A percentile compares a stretch with the other conserved stretches of the same genome.
Conservation (phyloP, 1,284 basidiomycete species). For the Cystobasidiaceae sp. region DNA sequence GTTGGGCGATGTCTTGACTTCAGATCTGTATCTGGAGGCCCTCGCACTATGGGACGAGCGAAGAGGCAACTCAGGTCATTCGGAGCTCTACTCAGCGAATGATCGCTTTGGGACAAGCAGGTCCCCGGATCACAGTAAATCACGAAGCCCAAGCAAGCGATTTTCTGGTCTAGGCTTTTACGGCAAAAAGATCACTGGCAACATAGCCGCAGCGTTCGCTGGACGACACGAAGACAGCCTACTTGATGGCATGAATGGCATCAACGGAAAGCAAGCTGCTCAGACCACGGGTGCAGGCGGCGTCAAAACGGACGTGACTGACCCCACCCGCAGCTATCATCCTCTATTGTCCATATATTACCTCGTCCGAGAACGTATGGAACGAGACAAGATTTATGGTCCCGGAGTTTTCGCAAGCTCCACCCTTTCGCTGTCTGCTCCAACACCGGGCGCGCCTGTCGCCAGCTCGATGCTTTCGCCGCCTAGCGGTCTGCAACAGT, state of each 20-base stretch:
- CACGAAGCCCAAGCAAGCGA: constrained; percentile 47
- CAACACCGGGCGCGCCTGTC: constrained; percentile 31
- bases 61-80: not conserved
- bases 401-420: constrained; percentile 90
- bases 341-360: constrained; percentile 95
- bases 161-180: constrained; percentile 97
- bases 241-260: constrained; percentile 8
- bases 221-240: constrained; percentile 30
- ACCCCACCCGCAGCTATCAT: constrained; percentile 90
- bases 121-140: constrained; percentile 31
- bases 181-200: constrained; percentile 64
- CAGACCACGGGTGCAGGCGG: constrained; percentile 32
- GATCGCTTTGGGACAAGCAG: constrained; percentile 9
- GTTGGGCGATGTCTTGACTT: constrained; percentile 67
- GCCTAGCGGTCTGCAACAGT: not conserved
- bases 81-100: constrained; percentile 5
- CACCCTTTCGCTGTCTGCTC: constrained; percentile 57
- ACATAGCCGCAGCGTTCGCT: constrained; percentile 41
- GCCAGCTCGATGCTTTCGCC: not conserved
- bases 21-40: constrained; percentile 69
- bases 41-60: constrained; percentile 65
- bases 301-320: constrained; percentile 50
- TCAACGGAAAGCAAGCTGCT: constrained; percentile 11
- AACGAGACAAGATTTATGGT: constrained; percentile 87
- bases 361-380: constrained; percentile 89